These are phyloP conservation scores for Noccaea caerulescens DNA, from an alignment of 345 rosid genomes.

Conservation along the genomic window DNA sequence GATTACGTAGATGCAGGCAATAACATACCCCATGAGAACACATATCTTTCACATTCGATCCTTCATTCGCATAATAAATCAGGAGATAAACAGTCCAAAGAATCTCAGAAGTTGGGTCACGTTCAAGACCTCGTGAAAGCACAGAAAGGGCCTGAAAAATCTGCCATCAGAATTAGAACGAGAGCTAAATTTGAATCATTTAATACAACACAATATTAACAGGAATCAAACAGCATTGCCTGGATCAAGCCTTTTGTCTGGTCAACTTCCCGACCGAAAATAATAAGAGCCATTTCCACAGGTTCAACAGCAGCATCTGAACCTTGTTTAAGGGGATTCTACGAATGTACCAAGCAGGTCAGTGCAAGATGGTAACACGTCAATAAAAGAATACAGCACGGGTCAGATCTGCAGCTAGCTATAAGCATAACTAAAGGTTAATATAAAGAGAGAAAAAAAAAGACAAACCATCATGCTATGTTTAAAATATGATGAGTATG, in stretches of 20 bases:
- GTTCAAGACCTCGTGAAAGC: conserved; percentile 80
- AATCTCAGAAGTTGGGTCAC: conserved; percentile 69
- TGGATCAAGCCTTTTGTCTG: conserved; percentile 61
- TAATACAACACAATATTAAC: conserved; percentile 13
- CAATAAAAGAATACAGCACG: conserved; percentile 17
- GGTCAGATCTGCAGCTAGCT: conserved; percentile 29
- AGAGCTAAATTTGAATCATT: conserved; percentile 14
- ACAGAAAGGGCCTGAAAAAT: conserved; percentile 72
- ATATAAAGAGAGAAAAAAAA: conserved; percentile 35
- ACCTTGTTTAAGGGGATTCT: conserved; percentile 66
- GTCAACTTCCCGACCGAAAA: conserved; percentile 64
- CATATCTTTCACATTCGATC: conserved; percentile 63
- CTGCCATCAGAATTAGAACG: conserved; percentile 34
- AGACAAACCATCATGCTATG: conserved; percentile 73
- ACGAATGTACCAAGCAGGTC: conserved; percentile 49
- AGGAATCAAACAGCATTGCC: conserved; percentile 58
- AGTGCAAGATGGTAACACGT: conserved; percentile 35
- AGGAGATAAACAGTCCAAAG: conserved; percentile 85
- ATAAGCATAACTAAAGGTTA: conserved; percentile 20
- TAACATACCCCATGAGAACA: conserved; percentile 72
- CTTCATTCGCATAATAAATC: conserved; percentile 54
- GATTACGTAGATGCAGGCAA: conserved; percentile 35
- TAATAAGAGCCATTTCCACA: conserved; percentile 75
- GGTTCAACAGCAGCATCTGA: conserved; percentile 52
- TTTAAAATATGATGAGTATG: conserved; percentile 67